Conservation (phyloP, 352 stramenopile species). For the Peronospora farinosa region DNA sequence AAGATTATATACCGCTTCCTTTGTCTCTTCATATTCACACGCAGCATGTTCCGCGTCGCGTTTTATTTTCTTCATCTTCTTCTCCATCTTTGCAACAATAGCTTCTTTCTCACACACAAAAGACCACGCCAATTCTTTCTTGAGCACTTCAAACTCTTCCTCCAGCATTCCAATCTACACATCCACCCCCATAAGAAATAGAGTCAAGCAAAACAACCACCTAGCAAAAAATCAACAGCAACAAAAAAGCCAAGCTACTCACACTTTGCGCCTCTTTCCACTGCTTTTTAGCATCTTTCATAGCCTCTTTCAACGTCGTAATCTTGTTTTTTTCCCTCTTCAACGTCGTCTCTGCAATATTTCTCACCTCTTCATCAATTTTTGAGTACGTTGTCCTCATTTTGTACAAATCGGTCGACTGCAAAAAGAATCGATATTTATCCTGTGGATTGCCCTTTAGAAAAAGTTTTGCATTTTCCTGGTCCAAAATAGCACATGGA, state of each 20-base stretch:
- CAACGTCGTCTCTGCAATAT: conserved; percentile 51
- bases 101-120: conserved; percentile 71
- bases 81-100: conserved; percentile 39
- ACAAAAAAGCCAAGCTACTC: conserved; percentile 1
- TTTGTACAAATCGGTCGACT: conserved; percentile 92
- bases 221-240: neutral
- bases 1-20: conserved; percentile 38
- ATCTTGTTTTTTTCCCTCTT: conserved; percentile 28
- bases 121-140: conserved; percentile 77
- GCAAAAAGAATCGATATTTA: conserved; percentile 97
- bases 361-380: conserved; percentile 68
- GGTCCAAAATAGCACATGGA: conserved; percentile 94
- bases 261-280: conserved; percentile 66
- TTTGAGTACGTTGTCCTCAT: conserved; percentile 84
- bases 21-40: conserved; percentile 42
- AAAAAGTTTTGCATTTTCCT: conserved; percentile 98
- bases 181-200: neutral
- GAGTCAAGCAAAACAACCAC: neutral
- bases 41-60: conserved; percentile 33
- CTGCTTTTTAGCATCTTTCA: conserved; percentile 50
- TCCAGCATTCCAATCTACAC: conserved; percentile 68
- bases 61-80: conserved; percentile 54
- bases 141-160: conserved; percentile 61
- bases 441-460: conserved; percentile 90
- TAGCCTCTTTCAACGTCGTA: conserved; percentile 9